Percentiles rank a stretch among this genome's conserved stretches.
These are phyloP conservation scores for Canavalia gladiata DNA, from an alignment of 306 rosid species.

Conservation along the genomic window DNA sequence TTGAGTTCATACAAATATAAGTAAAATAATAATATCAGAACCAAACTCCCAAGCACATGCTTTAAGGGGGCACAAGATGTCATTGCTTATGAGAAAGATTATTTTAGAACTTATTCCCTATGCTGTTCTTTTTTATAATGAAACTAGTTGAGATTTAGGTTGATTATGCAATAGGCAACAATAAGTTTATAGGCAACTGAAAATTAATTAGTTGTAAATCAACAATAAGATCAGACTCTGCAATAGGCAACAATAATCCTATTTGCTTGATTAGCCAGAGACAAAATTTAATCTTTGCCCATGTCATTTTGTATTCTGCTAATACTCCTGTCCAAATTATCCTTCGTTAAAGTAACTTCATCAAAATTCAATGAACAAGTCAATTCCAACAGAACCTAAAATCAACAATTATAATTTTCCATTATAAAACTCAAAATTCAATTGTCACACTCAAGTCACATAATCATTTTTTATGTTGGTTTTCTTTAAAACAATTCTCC, in stretches of 20 bases:
- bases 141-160: slow-evolving; percentile 21
- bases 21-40: background rate
- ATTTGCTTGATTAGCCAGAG: background rate
- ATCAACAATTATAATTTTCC: too few species aligned
- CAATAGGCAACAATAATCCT: background rate
- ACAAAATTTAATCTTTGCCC: background rate
- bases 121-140: background rate
- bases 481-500: too few species aligned
- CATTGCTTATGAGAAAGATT: background rate
- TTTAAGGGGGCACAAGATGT: background rate
- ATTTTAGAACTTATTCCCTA: background rate
- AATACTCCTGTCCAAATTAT: slow-evolving; percentile 14
- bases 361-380: slow-evolving; percentile 7
- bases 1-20: too few species aligned
- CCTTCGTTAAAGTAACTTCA: slow-evolving; percentile 8
- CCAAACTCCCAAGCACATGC: background rate
- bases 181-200: background rate
- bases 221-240: background rate
- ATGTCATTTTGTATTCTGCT: background rate
- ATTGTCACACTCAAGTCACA: too few species aligned
- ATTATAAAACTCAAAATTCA: too few species aligned
- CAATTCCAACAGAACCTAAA: slow-evolving; percentile 3
- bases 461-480: too few species aligned
- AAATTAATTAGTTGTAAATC: background rate
- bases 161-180: background rate